Evolutionary conservation across 257 asterid species (phyloP), one percentile per base, ranked within the genome.

Genomic region (Echites panduratus): DNA sequence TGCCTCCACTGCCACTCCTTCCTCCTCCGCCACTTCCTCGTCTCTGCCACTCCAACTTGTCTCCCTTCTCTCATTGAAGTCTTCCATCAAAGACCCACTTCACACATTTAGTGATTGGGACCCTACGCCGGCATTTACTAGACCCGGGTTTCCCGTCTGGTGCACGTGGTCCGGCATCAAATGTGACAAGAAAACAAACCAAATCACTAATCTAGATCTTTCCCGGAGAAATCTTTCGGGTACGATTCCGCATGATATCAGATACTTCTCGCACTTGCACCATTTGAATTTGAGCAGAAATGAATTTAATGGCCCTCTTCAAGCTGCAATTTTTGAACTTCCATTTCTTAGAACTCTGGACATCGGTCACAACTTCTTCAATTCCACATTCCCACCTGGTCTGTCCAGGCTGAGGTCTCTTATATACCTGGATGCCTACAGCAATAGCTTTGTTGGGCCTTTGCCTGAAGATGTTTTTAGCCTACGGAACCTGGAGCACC

Each of bases 191-290:
- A 66, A 79, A 32, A 82, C 83, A 1, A 58, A 57, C 77, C 85
- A 79, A 35, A 84, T 95, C 32, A 85, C 90, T 0, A 24, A 66
- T 17, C 73, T 95, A 66, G 94, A 95, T 80, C 81, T 95, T 6
- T 91, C 99, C 17, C 76, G 84, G 7, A 76, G 93, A 0, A 88
- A 92, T 62, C 88, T 95, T 44, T 95, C 99, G 8, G 99, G 99
- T 32, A 56, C 5, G 7, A 76, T 92, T 9, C 88, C 95, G 9
- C 32, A 68, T 20, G 88, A 84, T 13, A 79, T 95, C 47, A 82
- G 56, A 45, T 68, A 77, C 70, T 64, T 95, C 70, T 52, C 82
- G 43, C 89, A 83, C 58, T 73, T 95, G 79, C 93, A 77, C 3
- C 77, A 77, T 62, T 69, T 95, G 70, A 92, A 95, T 73, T 73